These are phyloP conservation scores for Thoreauomyces humboldtii DNA, from an alignment of 192 early-diverging fungal genomes.

Conservation along the genomic window DNA sequence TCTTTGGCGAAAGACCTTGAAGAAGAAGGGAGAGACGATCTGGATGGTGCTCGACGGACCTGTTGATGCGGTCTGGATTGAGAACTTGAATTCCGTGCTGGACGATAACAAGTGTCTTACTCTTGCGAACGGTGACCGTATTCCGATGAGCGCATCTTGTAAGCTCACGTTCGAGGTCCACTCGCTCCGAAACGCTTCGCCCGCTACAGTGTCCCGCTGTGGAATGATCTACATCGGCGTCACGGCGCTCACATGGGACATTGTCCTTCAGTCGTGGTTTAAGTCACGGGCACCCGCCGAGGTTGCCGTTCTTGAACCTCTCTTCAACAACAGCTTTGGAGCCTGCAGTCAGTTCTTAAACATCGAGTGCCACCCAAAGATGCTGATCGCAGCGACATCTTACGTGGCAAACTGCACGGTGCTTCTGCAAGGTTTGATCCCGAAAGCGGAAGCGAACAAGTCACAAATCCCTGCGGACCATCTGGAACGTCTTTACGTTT, in stretches of 20 bases:
- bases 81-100: conserved; percentile 61
- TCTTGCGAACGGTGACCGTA: conserved; percentile 63
- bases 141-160: conserved; percentile 61
- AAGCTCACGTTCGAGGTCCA: conserved; percentile 66
- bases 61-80: conserved; percentile 68
- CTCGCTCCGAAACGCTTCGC: conserved; percentile 55
- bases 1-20: conserved; percentile 62
- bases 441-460: conserved; percentile 58
- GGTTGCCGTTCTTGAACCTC: conserved; percentile 53
- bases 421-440: conserved; percentile 56
- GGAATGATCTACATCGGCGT: conserved; percentile 72
- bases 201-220: conserved; percentile 64
- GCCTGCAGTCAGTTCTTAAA: conserved; percentile 39
- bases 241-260: conserved; percentile 63
- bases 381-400: conserved; percentile 48
- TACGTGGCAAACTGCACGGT: conserved; percentile 54
- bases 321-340: conserved; percentile 53
- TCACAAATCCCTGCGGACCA: conserved; percentile 47
- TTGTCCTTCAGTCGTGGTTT: conserved; percentile 64
- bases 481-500: conserved; percentile 56
- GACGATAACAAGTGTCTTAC: conserved; percentile 70
- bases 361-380: conserved; percentile 58
- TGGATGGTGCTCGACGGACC: conserved; percentile 68
- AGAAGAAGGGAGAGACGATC: conserved; percentile 56
- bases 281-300: conserved; percentile 50